Evolutionary conservation across 495 filamentous ascomycete species (phyloP).

Genomic region (Acidiella bohemica): DNA sequence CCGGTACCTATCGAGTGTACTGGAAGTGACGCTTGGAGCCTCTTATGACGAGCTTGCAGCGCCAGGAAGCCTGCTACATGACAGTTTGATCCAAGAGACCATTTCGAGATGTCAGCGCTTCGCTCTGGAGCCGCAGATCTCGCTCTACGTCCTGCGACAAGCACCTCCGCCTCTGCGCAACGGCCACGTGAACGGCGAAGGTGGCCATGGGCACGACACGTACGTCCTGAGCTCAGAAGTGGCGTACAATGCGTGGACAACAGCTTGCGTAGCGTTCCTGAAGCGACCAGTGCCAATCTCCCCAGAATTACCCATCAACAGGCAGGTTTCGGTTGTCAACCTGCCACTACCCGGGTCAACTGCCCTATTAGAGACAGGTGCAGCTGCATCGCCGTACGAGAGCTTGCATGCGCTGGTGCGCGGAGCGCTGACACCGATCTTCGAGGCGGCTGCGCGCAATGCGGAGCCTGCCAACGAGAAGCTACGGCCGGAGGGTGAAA

Average conservation of each 20-base stretch:
- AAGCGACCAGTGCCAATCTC: constrained; percentile 84
- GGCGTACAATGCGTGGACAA: constrained; percentile 60
- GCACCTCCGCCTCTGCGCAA: constrained; percentile 41
- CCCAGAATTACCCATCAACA: constrained; percentile 56
- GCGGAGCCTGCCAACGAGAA: constrained; percentile 54
- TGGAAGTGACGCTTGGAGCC: constrained; percentile 77
- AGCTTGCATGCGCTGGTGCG: constrained; percentile 79
- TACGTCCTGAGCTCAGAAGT: constrained; percentile 75
- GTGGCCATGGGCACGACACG: constrained; percentile 32
- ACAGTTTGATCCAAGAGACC: constrained; percentile 56
- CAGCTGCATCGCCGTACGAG: constrained; percentile 73
- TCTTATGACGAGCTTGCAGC: constrained; percentile 63
- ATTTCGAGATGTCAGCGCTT: constrained; percentile 78
- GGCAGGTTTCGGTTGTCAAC: constrained; percentile 84
- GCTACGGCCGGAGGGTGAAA: constrained; percentile 60
- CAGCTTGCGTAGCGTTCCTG: constrained; percentile 72
- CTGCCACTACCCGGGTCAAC: constrained; percentile 64
- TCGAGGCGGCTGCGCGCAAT: constrained; percentile 82
- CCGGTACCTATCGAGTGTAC: constrained; percentile 63
- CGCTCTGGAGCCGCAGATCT: constrained; percentile 71
- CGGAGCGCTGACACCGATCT: constrained; percentile 78
- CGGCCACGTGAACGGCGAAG: constrained; percentile 21
- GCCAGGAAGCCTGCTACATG: constrained; percentile 68
- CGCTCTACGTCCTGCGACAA: constrained; percentile 84
- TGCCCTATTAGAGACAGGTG: constrained; percentile 51